Percentiles rank a stretch among this genome's conserved stretches.
phyloP scores from a whole-genome alignment of 2,329 filamentous ascomycete species.

The Ceratocystis destructans region DNA sequence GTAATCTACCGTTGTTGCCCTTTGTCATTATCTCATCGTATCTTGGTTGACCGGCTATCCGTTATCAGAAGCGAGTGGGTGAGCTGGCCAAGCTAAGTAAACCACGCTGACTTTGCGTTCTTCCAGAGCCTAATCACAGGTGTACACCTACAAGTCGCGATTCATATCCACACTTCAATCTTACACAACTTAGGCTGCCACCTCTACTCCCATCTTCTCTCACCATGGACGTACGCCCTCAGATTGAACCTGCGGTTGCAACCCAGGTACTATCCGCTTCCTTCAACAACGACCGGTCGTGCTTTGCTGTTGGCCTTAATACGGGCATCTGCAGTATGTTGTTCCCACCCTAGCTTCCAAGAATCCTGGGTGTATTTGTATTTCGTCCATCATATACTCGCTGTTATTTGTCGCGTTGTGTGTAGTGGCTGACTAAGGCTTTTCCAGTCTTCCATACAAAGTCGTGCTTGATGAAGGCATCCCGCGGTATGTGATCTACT shows the following conservation, averaged over 20 bases:
- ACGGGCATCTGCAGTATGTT: slow-evolving; percentile 64
- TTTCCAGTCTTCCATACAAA: slow-evolving; percentile 56
- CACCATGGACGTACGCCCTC: slow-evolving; percentile 76
- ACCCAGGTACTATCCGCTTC: slow-evolving; percentile 67
- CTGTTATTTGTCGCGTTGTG: neutral
- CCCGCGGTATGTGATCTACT: slow-evolving; percentile 29
- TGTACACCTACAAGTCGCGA: neutral
- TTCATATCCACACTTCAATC: neutral
- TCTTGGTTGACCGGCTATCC: neutral
- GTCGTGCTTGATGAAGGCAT: slow-evolving; percentile 53
- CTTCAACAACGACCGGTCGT: slow-evolving; percentile 74
- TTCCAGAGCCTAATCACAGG: neutral
- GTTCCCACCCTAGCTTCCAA: no score
- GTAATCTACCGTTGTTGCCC: neutral
- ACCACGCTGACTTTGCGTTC: neutral
- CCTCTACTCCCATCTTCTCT: neutral
- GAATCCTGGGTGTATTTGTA: no score
- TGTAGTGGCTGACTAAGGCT: slow-evolving; percentile 20
- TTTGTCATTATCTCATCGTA: neutral
- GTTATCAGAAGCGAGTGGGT: neutral
- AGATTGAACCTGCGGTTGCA: slow-evolving; percentile 63
- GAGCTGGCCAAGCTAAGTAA: neutral
- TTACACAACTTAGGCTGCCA: neutral
- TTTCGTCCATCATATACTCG: slow-evolving; percentile 23
- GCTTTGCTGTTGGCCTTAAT: slow-evolving; percentile 77